These are phyloP conservation scores for Plectosphaerella cucumerina DNA, from an alignment of 2,329 filamentous ascomycete species.

Conservation along the genomic window DNA sequence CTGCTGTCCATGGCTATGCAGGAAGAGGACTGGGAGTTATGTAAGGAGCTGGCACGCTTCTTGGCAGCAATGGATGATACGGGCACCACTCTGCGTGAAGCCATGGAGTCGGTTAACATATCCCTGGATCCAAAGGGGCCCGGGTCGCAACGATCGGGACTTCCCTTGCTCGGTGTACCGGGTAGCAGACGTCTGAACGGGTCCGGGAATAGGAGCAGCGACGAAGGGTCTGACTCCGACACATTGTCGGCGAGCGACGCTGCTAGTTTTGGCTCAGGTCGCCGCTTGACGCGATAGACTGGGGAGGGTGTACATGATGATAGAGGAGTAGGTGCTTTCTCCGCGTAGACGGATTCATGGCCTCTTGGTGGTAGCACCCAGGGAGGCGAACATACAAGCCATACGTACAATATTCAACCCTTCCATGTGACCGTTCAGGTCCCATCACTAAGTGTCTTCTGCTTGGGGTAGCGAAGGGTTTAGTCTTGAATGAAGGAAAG, in stretches of 20 bases:
- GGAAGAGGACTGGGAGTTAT: constrained; percentile 90
- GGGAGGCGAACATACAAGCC: too few relatives aligned
- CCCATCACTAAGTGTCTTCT: too few relatives aligned
- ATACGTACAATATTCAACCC: too few relatives aligned
- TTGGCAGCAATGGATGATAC: constrained; percentile 86
- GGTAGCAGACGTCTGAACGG: constrained; percentile 23
- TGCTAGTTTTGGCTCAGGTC: constrained; percentile 28
- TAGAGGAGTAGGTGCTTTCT: too few relatives aligned
- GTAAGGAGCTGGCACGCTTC: constrained; percentile 92
- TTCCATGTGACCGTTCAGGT: too few relatives aligned
- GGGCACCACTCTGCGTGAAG: constrained; percentile 72
- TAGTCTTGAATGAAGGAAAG: too few relatives aligned
- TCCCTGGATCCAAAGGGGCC: constrained; percentile 16
- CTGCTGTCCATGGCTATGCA: constrained; percentile 76
- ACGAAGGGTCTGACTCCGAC: constrained; percentile 31
- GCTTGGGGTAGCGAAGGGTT: too few relatives aligned
- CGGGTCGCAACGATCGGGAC: not conserved
- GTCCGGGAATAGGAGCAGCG: constrained; percentile 19
- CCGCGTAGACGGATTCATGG: too few relatives aligned
- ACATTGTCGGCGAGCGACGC: constrained; percentile 30
- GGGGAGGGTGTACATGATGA: too few relatives aligned
- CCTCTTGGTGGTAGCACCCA: too few relatives aligned
- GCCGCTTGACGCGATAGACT: constrained; percentile 3
- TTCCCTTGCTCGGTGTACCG: constrained; percentile 6
- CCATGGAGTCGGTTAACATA: constrained; percentile 60